Evolutionary conservation across 2,329 filamentous ascomycete species (phyloP).

Genomic region (Akanthomyces dipterigenus): DNA sequence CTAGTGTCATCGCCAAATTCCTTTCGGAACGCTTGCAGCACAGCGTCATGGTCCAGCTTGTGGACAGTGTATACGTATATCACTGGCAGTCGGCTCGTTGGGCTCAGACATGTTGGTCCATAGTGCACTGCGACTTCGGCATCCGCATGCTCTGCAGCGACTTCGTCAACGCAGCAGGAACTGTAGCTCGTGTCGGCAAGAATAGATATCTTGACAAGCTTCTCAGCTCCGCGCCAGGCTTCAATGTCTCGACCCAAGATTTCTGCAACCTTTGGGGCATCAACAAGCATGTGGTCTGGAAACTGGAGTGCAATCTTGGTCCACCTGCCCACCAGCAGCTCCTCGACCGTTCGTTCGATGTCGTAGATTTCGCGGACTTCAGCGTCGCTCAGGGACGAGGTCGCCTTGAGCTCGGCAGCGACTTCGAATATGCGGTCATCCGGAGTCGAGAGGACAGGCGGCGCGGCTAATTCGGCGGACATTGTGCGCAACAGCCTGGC

Average conservation of each 20-base stretch:
- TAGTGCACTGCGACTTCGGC: conserved; percentile 94
- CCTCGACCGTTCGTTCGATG: conserved; percentile 67
- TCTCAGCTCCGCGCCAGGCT: conserved; percentile 13
- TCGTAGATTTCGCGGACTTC: conserved; percentile 77
- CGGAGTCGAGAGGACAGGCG: conserved; percentile 58
- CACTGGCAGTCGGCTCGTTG: conserved; percentile 78
- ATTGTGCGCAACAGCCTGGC: conserved; percentile 25
- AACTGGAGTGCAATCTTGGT: conserved; percentile 85
- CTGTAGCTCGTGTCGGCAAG: conserved; percentile 95
- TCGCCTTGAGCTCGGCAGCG: conserved; percentile 28
- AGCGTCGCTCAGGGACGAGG: conserved; percentile 46
- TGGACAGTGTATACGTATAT: conserved; percentile 84
- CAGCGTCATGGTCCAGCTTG: conserved; percentile 54
- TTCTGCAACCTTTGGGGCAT: conserved; percentile 75
- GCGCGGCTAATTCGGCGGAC: conserved; percentile 40
- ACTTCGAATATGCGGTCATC: conserved; percentile 53
- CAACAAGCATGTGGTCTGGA: conserved; percentile 82
- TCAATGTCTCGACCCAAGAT: conserved; percentile 30
- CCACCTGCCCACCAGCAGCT: conserved; percentile 69
- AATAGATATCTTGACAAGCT: conserved; percentile 59
- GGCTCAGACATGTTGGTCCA: conserved; percentile 84
- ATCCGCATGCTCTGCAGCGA: conserved; percentile 87
- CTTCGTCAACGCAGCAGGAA: conserved; percentile 93
- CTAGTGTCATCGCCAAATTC: conserved; percentile 59
- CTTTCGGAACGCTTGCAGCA: conserved; percentile 53